A percentile compares a stretch with the other conserved stretches of the same genome.
These are phyloP conservation scores for Thuidium tamariscinum DNA, from an alignment of 225 moss, liverwort and hornwort species.

Conservation along the genomic window DNA sequence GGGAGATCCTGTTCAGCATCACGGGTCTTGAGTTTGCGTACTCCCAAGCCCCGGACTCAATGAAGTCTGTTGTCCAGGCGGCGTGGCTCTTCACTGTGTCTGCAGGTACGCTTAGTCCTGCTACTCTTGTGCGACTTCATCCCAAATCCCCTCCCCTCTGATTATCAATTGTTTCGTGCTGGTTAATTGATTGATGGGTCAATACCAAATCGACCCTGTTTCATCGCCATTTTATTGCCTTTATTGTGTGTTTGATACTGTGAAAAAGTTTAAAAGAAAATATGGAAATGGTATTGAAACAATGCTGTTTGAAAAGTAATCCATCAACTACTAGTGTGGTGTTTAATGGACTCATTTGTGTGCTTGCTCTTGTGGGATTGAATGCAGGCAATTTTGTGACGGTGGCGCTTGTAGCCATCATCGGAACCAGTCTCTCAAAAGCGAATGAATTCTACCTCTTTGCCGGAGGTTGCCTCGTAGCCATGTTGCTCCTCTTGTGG, in stretches of 20 bases:
- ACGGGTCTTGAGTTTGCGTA: constrained; percentile 94
- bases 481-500: constrained; percentile 65
- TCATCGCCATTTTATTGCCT: not conserved
- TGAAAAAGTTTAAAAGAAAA: too few species aligned
- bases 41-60: constrained; percentile 80
- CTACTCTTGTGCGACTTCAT: not conserved
- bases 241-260: too few species aligned
- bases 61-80: constrained; percentile 86
- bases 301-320: not conserved
- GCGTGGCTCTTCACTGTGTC: constrained; percentile 80
- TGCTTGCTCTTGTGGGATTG: not conserved
- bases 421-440: constrained; percentile 57
- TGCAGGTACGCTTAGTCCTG: constrained; percentile 38
- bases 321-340: not conserved
- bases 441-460: constrained; percentile 82
- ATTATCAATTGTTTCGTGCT: not conserved
- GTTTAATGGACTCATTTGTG: not conserved
- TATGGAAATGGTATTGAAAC: not conserved
- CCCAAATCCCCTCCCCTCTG: not conserved
- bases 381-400: constrained; percentile 86
- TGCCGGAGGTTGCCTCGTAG: constrained; percentile 52
- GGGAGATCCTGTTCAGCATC: constrained; percentile 94
- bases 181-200: not conserved
- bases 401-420: constrained; percentile 60
- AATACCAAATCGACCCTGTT: not conserved